Conservation (phyloP, 768 basidiomycete species). For the Suillus alpinus region DNA sequence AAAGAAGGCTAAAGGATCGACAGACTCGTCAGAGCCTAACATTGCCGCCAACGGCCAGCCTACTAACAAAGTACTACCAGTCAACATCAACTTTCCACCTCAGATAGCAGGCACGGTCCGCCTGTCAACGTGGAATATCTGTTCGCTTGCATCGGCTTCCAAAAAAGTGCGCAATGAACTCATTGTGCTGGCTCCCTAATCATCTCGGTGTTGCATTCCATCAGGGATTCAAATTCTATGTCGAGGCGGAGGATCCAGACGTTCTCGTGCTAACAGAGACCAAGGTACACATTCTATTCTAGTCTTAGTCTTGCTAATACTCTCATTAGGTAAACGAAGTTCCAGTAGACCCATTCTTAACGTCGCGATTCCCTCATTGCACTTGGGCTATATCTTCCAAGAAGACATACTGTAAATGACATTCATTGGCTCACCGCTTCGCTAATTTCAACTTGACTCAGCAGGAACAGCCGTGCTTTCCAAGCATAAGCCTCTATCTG, state of each 20-base stretch:
- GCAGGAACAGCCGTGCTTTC: conserved; percentile 82
- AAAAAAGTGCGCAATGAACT: conserved; percentile 58
- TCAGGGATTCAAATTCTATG: conserved; percentile 78
- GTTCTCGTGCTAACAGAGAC: conserved; percentile 84
- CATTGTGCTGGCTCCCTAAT: background rate
- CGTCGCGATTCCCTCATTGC: conserved; percentile 59
- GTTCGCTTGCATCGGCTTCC: conserved; percentile 68
- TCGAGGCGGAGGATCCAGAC: conserved; percentile 86
- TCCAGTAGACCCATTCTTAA: conserved; percentile 58
- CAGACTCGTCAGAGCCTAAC: conserved; percentile 14
- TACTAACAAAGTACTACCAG: conserved; percentile 73
- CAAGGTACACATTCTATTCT: conserved; percentile 44
- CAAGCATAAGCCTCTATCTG: conserved; percentile 67
- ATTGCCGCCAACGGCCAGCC: conserved; percentile 51
- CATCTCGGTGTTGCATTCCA: background rate
- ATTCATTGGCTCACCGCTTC: background rate
- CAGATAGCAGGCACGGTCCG: conserved; percentile 46
- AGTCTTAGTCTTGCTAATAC: conserved; percentile 5
- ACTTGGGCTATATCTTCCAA: conserved; percentile 78
- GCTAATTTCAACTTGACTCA: conserved; percentile 24
- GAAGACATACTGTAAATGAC: conserved; percentile 69
- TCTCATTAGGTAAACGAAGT: conserved; percentile 61
- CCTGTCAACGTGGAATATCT: conserved; percentile 78
- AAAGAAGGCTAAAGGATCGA: conserved; percentile 26
- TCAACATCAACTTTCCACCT: conserved; percentile 53